Conservation (phyloP, 2,329 filamentous ascomycete genomes). For the Cryphonectria nitschkei region DNA sequence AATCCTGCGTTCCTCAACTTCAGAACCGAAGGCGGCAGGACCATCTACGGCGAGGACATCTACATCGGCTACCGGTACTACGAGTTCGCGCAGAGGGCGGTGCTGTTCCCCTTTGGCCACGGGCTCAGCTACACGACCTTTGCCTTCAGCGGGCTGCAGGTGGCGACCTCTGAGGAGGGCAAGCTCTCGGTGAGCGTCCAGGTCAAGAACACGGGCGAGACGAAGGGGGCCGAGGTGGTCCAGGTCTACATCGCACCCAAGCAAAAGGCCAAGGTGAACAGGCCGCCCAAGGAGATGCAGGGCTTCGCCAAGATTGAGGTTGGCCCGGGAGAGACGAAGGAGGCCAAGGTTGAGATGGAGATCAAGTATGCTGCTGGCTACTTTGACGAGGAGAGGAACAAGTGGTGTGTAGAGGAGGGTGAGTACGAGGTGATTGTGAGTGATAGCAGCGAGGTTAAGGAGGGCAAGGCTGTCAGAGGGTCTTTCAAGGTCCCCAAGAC, state of each 20-base stretch:
- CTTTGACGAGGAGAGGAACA: constrained; percentile 68
- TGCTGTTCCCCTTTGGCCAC: constrained; percentile 37
- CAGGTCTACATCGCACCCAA: constrained; percentile 61
- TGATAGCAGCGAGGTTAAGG: constrained; percentile 56
- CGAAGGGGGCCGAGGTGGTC: constrained; percentile 57
- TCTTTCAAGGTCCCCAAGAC: constrained; percentile 63
- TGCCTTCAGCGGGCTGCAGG: constrained; percentile 51
- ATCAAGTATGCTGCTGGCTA: constrained; percentile 70
- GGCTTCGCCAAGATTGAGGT: constrained; percentile 68
- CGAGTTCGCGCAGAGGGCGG: constrained; percentile 52
- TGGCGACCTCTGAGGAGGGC: constrained; percentile 47
- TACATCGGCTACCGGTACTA: constrained; percentile 76
- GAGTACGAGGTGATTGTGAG: constrained; percentile 66
- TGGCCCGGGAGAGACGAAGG: constrained; percentile 60
- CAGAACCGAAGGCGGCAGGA: constrained; percentile 63
- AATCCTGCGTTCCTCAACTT: constrained; percentile 74
- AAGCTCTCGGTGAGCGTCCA: constrained; percentile 53
- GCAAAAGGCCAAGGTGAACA: constrained; percentile 56
- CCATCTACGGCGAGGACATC: constrained; percentile 72
- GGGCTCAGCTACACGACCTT: constrained; percentile 37
- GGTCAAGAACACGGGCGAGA: constrained; percentile 64
- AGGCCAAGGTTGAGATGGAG: constrained; percentile 57
- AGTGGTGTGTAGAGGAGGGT: constrained; percentile 70
- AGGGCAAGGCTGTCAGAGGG: constrained; percentile 50
- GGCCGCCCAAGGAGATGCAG: constrained; percentile 66